A percentile compares a stretch with the other conserved stretches of the same genome.
These are phyloP conservation scores for Infundibulicybe gibba DNA, from an alignment of 768 basidiomycete genomes.

Conservation along the genomic window DNA sequence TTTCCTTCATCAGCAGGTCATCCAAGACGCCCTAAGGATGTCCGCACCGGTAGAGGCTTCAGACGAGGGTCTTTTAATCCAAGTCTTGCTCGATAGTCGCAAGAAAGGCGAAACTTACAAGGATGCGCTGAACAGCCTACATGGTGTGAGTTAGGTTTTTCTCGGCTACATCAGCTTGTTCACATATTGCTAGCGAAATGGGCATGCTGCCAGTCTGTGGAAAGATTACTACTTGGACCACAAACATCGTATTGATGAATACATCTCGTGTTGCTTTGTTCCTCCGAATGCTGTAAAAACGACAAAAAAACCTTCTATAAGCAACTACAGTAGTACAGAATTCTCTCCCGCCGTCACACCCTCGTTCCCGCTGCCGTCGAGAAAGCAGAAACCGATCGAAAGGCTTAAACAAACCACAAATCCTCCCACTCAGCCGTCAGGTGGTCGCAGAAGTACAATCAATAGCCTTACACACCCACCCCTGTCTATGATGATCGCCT, in stretches of 20 bases:
- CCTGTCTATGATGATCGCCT: conserved; percentile 40
- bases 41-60: conserved; percentile 48
- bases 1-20: conserved; percentile 47
- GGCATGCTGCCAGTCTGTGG: conserved; percentile 62
- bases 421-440: conserved; percentile 16
- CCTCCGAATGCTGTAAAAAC: conserved; percentile 22
- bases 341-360: conserved; percentile 22
- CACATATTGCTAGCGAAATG: conserved; percentile 34
- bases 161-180: not conserved
- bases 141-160: conserved; percentile 44
- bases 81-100: conserved; percentile 37
- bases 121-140: conserved; percentile 62
- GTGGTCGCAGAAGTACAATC: conserved; percentile 44
- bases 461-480: conserved; percentile 54
- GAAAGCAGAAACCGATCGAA: conserved; percentile 15
- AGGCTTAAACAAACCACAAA: conserved; percentile 19
- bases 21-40: conserved; percentile 53
- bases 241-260: conserved; percentile 53
- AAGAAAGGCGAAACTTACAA: conserved; percentile 50
- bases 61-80: conserved; percentile 60
- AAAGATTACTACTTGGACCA: conserved; percentile 80
- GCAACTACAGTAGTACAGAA: conserved; percentile 32
- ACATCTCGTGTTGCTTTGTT: conserved; percentile 30
- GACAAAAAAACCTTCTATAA: conserved; percentile 36
- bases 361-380: conserved; percentile 13